A percentile compares a stretch with the other conserved stretches of the same genome.
Conservation (phyloP, 2,329 filamentous ascomycete species). For the Colletotrichum cordylinicola region DNA sequence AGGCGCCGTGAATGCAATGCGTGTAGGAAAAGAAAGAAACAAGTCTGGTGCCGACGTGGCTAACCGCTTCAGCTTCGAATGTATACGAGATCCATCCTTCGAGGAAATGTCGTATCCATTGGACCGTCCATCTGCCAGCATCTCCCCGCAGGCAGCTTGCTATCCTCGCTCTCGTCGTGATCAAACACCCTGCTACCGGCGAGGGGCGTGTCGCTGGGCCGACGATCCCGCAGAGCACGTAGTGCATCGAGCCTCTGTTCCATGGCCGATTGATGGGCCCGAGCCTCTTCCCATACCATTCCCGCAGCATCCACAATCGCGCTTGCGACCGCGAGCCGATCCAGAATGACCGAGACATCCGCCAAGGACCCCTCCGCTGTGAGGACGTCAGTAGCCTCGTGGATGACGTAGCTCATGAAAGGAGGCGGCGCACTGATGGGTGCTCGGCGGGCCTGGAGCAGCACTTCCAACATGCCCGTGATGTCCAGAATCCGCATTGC, state of each 20-base stretch:
- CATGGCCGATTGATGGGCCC: slow-evolving; percentile 54
- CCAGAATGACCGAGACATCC: slow-evolving; percentile 56
- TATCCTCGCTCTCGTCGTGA: slow-evolving; percentile 31
- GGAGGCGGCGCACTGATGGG: slow-evolving; percentile 57
- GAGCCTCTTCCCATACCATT: slow-evolving; percentile 64
- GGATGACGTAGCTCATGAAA: slow-evolving; percentile 65
- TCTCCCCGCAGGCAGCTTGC: slow-evolving; percentile 24
- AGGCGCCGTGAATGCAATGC: slow-evolving; percentile 15
- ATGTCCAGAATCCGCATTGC: slow-evolving; percentile 58
- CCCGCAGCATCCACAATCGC: slow-evolving; percentile 61
- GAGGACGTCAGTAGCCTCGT: slow-evolving; percentile 71
- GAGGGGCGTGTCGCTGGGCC: slow-evolving; percentile 28
- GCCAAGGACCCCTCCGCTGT: slow-evolving; percentile 62
- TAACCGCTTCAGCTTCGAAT: background rate
- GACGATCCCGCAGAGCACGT: slow-evolving; percentile 36
- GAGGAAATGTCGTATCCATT: slow-evolving; percentile 39
- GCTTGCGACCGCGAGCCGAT: slow-evolving; percentile 58
- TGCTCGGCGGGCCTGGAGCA: slow-evolving; percentile 36
- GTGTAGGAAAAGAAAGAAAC: background rate
- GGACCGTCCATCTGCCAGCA: slow-evolving; percentile 41
- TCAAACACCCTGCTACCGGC: slow-evolving; percentile 36
- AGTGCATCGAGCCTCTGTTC: slow-evolving; percentile 40
- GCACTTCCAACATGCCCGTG: slow-evolving; percentile 43
- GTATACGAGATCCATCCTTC: slow-evolving; percentile 44
- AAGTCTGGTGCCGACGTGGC: background rate